Evolutionary conservation across 768 basidiomycete genomes (phyloP).

Genomic region (Mycena vulgaris): DNA sequence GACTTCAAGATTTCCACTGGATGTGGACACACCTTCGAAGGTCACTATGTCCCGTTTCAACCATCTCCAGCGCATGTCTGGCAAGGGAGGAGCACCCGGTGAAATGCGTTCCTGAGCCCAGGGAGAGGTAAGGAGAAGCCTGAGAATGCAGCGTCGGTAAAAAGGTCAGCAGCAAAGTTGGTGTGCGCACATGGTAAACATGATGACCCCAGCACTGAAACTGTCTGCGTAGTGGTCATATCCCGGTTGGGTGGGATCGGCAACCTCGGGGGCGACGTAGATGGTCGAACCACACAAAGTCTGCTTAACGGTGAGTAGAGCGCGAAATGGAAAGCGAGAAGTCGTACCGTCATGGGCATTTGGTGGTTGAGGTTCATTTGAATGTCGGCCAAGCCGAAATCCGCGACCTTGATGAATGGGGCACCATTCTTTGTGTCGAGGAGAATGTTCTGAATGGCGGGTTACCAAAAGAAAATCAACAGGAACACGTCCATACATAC

Average conservation of each 20-base stretch:
- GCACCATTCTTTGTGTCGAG: background rate
- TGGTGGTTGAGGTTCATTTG: background rate
- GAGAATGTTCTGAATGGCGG: conserved; percentile 32
- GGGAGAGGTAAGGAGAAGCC: conserved; percentile 13
- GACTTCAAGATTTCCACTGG: background rate
- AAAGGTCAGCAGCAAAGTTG: background rate
- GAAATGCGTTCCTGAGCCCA: background rate
- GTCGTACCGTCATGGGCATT: conserved; percentile 12
- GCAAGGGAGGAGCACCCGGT: background rate
- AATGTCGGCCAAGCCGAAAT: conserved; percentile 34
- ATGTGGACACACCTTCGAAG: conserved; percentile 20
- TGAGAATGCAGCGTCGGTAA: conserved; percentile 1
- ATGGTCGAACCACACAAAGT: background rate
- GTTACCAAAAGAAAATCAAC: background rate
- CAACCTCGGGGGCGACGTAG: conserved; percentile 33
- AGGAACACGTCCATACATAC: background rate
- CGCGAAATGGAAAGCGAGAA: background rate
- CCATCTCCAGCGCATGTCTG: conserved; percentile 7
- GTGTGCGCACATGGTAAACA: conserved; percentile 27
- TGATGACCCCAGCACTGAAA: conserved; percentile 30
- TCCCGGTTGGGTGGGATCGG: background rate
- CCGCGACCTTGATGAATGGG: conserved; percentile 36
- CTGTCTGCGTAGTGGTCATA: conserved; percentile 31
- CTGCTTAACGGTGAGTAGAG: conserved; percentile 11
- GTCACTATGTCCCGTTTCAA: conserved; percentile 3